Evolutionary conservation across 2,329 filamentous ascomycete genomes (phyloP), one percentile per base, ranked within the genome.

Genomic region (Exophiala phaeomuriformis): DNA sequence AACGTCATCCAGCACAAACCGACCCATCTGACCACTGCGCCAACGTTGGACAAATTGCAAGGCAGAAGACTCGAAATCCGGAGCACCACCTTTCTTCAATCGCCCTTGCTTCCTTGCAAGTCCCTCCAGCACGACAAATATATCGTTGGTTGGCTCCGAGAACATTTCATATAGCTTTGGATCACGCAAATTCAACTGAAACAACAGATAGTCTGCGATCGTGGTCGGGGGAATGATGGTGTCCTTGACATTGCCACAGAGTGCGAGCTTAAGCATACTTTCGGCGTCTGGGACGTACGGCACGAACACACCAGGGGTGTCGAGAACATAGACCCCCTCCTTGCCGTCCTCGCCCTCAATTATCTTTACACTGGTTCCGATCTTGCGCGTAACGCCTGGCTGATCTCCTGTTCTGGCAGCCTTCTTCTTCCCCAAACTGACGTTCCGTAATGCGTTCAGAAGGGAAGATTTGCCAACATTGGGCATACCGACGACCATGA

Each of bases 391-490:
- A 3, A 97, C 79, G 41, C 93, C 93, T 1, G 93, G 90, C 65
- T 96, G 84, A 7, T 85, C 83, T 6, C 93, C 93, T 1, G 90
- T 96, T 58, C 75, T 77, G 36, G 90, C 88, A 1, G 83, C 90
- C 67, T 91, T 94, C 19, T 77, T 76, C 46, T 61, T 77, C 73
- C 49, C 75, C 61, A 88, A 78, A 39, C 89, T 88, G 12, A 78
- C 75, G 39, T 77, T 79, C 19, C 93, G 84, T 46, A 97, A 78
- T 10, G 84, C 81, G 69, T 98, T 98, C 40, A 98, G 81, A n/a
- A 98, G 76, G 1, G 90, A 90, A 44, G 88, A 95, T 72, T 98
- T 98, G 35, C 93, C 93, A 0, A 95, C 88, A 67, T 98, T 98
- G 35, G 93, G 93, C 90, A 98, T 96, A 51, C 93, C 93, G 9